Evolutionary conservation across 257 asterid species (phyloP).

Genomic region (Nicotiana benthamiana): DNA sequence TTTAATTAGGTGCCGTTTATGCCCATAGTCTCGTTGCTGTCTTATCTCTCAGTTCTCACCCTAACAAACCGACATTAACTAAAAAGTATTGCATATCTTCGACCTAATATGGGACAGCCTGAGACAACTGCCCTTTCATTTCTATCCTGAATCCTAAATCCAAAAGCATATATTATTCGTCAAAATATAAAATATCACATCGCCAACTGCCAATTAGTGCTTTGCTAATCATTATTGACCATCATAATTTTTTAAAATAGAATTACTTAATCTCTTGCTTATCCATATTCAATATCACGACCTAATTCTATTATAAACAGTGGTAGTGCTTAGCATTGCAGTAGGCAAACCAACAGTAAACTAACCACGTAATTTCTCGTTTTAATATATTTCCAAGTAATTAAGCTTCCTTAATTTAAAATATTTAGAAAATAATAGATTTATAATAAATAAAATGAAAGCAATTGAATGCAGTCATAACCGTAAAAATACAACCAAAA

Average conservation of each 20-base stretch:
- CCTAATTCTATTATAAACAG: too few species aligned
- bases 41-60: not conserved
- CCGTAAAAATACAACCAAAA: too few species aligned
- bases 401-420: too few species aligned
- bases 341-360: too few species aligned
- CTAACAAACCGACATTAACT: not conserved
- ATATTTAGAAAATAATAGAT: too few species aligned
- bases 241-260: not conserved
- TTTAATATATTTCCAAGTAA: too few species aligned
- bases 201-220: not conserved
- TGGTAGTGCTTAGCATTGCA: too few species aligned
- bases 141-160: not conserved
- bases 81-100: not conserved
- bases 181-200: not conserved
- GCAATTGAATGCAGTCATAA: too few species aligned
- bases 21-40: not conserved
- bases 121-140: not conserved
- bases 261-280: not conserved
- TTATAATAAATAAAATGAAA: too few species aligned
- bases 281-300: not conserved
- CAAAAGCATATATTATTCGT: not conserved
- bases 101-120: not conserved
- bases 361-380: too few species aligned
- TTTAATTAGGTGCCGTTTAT: not conserved
- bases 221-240: not conserved